Evolutionary conservation across 2,329 filamentous ascomycete genomes (phyloP).

Genomic region (Colletotrichum sp.): DNA sequence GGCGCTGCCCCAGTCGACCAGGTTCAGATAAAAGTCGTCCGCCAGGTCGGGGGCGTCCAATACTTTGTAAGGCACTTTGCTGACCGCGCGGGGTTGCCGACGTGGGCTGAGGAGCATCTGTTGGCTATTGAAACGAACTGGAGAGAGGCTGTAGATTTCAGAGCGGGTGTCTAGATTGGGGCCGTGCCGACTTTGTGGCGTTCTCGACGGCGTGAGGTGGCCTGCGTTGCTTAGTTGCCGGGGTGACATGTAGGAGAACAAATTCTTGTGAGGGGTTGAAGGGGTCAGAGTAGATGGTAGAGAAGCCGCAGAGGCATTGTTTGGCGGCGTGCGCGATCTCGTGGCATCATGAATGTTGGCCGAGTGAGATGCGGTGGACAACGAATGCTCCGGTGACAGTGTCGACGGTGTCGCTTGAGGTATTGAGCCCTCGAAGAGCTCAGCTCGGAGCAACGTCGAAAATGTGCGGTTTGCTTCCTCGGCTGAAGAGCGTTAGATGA

Average conservation of each 20-base stretch:
- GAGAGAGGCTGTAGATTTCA: conserved; percentile 94
- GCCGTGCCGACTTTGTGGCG: conserved; percentile 85
- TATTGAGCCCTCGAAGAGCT: conserved; percentile 90
- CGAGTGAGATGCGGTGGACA: conserved; percentile 54
- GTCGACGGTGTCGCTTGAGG: conserved; percentile 77
- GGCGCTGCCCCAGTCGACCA: conserved; percentile 97
- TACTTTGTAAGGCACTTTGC: conserved; percentile 97
- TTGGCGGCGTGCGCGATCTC: conserved; percentile 82
- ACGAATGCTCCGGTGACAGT: conserved; percentile 62
- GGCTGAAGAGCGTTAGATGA: conserved; percentile 48
- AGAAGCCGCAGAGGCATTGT: conserved; percentile 61
- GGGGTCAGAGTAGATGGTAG: conserved; percentile 83
- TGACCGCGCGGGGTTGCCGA: conserved; percentile 86
- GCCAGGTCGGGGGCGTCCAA: conserved; percentile 94
- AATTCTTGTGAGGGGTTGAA: conserved; percentile 95
- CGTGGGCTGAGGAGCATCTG: conserved; percentile 90
- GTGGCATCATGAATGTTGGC: conserved; percentile 65
- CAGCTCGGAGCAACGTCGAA: conserved; percentile 83
- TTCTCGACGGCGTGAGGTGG: conserved; percentile 88
- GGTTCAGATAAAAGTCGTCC: conserved; percentile 96
- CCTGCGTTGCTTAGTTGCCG: conserved; percentile 72
- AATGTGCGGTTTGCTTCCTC: conserved; percentile 96
- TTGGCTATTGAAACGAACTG: conserved; percentile 91
- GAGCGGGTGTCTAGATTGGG: conserved; percentile 88
- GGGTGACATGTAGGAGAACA: conserved; percentile 90